Evolutionary conservation across 108 stramenopile genomes (phyloP).

Genomic region (Schizochytrium sp.): DNA sequence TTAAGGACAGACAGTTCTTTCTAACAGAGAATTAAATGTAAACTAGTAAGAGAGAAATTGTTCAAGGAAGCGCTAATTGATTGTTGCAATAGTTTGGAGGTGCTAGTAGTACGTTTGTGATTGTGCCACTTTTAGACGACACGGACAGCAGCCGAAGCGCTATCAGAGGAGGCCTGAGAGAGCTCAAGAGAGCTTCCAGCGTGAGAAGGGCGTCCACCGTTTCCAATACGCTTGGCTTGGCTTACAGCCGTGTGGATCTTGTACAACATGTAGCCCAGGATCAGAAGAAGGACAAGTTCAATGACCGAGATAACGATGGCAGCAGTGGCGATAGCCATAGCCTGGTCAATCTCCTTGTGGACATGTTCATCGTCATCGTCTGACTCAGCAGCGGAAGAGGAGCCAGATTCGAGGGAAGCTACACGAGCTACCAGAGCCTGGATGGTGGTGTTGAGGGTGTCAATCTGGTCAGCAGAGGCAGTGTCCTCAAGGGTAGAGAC

Average conservation of each 20-base stretch:
- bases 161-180: not conserved
- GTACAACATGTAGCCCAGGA: constrained; percentile 1
- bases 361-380: not conserved
- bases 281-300: constrained; percentile 1
- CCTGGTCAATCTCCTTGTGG: not conserved
- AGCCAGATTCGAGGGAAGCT: too few relatives aligned
- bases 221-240: not conserved
- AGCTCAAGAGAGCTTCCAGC: not conserved
- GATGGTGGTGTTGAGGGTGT: too few relatives aligned
- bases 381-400: not conserved
- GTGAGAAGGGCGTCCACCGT: not conserved
- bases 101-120: too few relatives aligned
- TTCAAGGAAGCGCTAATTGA: too few relatives aligned
- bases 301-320: constrained; percentile 22
- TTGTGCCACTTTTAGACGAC: not conserved
- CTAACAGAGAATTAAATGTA: too few relatives aligned
- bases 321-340: not conserved
- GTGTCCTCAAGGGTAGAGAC: constrained; percentile 20
- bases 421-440: too few relatives aligned
- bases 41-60: too few relatives aligned
- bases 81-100: too few relatives aligned
- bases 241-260: not conserved
- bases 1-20: too few relatives aligned
- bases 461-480: too few relatives aligned
- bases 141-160: constrained; percentile 22